These are phyloP conservation scores for Gossypium sturtianum DNA, from an alignment of 345 rosid species.

Conservation along the genomic window DNA sequence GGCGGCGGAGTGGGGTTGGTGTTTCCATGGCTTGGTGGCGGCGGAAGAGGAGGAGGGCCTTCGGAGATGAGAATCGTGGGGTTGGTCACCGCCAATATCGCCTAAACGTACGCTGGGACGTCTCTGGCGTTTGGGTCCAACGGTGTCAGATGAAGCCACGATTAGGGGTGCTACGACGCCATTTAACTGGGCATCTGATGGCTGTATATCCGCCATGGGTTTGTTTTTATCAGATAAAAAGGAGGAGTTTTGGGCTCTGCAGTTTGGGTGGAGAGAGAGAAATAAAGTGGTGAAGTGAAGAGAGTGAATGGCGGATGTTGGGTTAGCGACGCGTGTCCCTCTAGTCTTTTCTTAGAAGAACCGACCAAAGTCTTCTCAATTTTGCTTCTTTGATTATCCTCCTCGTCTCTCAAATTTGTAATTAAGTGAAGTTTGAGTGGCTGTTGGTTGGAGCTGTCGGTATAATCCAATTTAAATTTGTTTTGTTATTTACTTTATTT, in stretches of 20 bases:
- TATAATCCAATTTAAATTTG: too few species aligned
- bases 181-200: conserved; percentile 41
- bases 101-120: conserved; percentile 91
- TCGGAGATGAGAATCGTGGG: conserved; percentile 44
- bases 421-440: too few species aligned
- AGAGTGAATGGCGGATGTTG: background rate
- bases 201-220: conserved; percentile 46
- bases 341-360: background rate
- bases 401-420: too few species aligned
- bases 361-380: background rate
- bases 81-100: conserved; percentile 65
- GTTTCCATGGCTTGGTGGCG: conserved; percentile 27
- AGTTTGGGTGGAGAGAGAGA: background rate
- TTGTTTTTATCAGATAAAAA: too few species aligned
- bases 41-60: conserved; percentile 28
- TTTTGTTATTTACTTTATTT: too few species aligned
- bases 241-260: background rate
- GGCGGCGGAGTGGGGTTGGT: conserved; percentile 10
- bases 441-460: too few species aligned
- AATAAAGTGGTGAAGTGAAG: background rate
- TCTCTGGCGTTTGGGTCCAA: conserved; percentile 60
- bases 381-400: background rate
- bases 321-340: conserved; percentile 2
- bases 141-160: conserved; percentile 40
- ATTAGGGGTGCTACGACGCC: conserved; percentile 32